Base-by-base conservation (phyloP, 169 alveolate genomes). In the Haemoproteus tartakovskyi region DNA sequence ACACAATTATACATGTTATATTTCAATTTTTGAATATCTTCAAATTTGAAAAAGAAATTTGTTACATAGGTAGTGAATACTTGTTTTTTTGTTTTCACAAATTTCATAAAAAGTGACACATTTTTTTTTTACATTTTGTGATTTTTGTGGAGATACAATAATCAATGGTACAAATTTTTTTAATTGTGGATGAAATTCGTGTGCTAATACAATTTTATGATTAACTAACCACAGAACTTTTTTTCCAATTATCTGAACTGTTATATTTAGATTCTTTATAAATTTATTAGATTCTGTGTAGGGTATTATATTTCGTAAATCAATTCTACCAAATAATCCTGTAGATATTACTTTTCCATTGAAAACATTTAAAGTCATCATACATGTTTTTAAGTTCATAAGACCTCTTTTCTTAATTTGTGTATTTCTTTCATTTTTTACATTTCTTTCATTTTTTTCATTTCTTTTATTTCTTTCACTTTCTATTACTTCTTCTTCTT, bases 221-320 rank as follows among this genome's bases (percentile, higher is more conserved):
- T 67, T 67, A 12, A 18, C 51, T 48, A 67, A 52, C 82, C 82
- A 67, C n/a, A 67, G 16, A 29, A 67, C 14, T 33, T 67, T 56
- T 47, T 67, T 67, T 19, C 82, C 82, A 67, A 67, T 24, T 19
- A 67, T 33, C 60, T 52, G 38, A 47, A 67, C 82, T 9, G 63
- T 67, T 41, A 67, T 36, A 45, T 9, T 54, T n/a, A n/a, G n/a
- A n/a, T n/a, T n/a, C n/a, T n/a, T n/a, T n/a, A n/a, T n/a, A n/a
- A n/a, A n/a, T n/a, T n/a, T n/a, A n/a, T n/a, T n/a, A n/a, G n/a
- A n/a, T n/a, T n/a, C n/a, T n/a, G n/a, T n/a, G n/a, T n/a, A n/a
- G 8, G 59, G 33, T 21, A 54, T 67, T 47, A 41, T 14, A 9
- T 54, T 67, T 38, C 56, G 74, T 27, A 38, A 21, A 30, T 2